phyloP scores from a whole-genome alignment of 2,329 filamentous ascomycete species.

The Monilinia vaccinii-corymbosi region DNA sequence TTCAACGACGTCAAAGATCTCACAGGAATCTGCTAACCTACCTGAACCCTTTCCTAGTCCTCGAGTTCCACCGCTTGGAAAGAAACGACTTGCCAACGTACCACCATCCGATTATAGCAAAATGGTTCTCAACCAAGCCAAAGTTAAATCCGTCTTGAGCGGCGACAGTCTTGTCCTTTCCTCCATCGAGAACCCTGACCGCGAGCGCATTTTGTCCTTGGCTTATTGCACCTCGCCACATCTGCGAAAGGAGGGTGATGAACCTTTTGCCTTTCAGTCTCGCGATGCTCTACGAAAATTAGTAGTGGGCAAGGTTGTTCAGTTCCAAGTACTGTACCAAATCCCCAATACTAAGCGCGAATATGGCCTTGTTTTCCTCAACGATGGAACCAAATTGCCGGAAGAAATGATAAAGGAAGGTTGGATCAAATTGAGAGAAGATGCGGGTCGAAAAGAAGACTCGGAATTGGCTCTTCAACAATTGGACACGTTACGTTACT shows the following conservation, averaged over 20 bases:
- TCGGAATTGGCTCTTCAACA: constrained; percentile 62
- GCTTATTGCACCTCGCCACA: constrained; percentile 88
- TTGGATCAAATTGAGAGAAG: constrained; percentile 88
- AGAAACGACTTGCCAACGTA: constrained; percentile 20
- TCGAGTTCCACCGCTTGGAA: constrained; percentile 14
- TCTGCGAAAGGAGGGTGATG: constrained; percentile 79
- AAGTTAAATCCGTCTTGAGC: constrained; percentile 88
- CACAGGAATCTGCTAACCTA: constrained; percentile 23
- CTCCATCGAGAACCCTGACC: constrained; percentile 68
- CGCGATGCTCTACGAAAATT: constrained; percentile 84
- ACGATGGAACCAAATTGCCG: constrained; percentile 68
- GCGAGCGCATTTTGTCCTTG: constrained; percentile 80
- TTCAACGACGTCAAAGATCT: constrained; percentile 15
- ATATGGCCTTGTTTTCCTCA: constrained; percentile 72
- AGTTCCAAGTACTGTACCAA: constrained; percentile 79
- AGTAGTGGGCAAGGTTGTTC: constrained; percentile 75
- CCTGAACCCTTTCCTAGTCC: constrained; percentile 31
- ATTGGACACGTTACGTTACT: constrained; percentile 66
- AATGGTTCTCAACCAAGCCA: constrained; percentile 42
- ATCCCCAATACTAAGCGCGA: constrained; percentile 79
- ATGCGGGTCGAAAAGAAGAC: constrained; percentile 86
- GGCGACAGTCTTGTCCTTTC: constrained; percentile 85
- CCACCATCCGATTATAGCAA: constrained; percentile 26
- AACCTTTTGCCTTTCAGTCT: constrained; percentile 88
- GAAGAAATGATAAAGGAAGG: constrained; percentile 80